These are phyloP conservation scores for Lentinula boryana DNA, from an alignment of 768 basidiomycete species.

Conservation along the genomic window DNA sequence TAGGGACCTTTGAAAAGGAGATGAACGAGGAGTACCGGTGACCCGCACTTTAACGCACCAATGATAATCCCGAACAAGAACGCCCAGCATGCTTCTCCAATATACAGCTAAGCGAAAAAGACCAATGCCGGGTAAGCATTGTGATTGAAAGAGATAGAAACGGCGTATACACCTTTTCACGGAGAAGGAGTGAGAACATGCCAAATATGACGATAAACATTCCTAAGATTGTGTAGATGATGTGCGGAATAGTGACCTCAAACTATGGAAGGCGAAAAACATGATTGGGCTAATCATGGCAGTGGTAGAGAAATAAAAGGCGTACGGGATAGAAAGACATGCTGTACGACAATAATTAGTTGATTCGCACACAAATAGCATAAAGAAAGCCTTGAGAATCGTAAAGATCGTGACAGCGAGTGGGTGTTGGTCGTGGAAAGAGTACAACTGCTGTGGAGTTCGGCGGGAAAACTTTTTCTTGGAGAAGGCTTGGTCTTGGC, in stretches of 20 bases:
- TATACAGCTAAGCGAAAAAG: constrained; percentile 55
- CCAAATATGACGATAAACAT: constrained; percentile 78
- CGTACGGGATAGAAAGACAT: constrained; percentile 7
- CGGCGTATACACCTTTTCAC: constrained; percentile 60
- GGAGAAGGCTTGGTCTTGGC: neutral
- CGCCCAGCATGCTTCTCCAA: constrained; percentile 96
- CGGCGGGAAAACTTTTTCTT: neutral
- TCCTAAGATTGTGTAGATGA: constrained; percentile 60
- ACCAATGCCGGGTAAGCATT: neutral
- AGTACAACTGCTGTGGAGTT: neutral
- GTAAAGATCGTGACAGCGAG: constrained; percentile 1
- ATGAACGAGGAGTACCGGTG: constrained; percentile 6
- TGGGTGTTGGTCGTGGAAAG: neutral
- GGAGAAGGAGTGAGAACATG: constrained; percentile 90
- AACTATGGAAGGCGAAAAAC: constrained; percentile 19
- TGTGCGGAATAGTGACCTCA: constrained; percentile 51
- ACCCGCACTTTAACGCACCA: constrained; percentile 37
- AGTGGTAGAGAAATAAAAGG: neutral
- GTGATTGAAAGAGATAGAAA: neutral
- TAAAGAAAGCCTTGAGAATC: neutral
- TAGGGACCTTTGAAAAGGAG: constrained; percentile 57
- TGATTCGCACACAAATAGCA: neutral
- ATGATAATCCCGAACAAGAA: constrained; percentile 91
- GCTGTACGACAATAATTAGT: neutral
- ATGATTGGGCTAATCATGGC: neutral